Evolutionary conservation across 345 rosid species (phyloP), one percentile per base, ranked within the genome.

Genomic region (Eucalyptus guilfoylei): DNA sequence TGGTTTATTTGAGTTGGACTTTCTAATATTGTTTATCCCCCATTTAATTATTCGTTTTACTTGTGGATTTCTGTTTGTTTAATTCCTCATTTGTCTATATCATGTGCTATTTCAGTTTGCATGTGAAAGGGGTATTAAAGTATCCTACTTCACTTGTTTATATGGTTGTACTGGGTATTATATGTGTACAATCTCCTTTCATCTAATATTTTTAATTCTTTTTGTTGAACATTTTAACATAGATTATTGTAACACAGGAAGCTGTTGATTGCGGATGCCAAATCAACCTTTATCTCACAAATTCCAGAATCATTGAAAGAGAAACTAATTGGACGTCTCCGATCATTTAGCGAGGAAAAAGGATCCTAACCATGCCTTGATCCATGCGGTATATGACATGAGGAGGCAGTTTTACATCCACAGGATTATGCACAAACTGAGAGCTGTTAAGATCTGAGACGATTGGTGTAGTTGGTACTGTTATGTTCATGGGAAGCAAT

Each of bases 251-350:
- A 72, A 42, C 40, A 93, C 95, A 97, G 99, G 96, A 94, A 93
- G 91, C 88, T 87, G 92, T 90, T 98, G 95, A 94, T 95, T 42
- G 93, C 90, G 86, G 96, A 96, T 89, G 98, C 96, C 91, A 95
- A 92, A 91, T 48, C 93, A 87, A 90, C 91, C 34, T 94, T 94
- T 80, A 93, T 90, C 88, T 89, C 95, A 11, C 91, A 95, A 90
- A 93, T 98, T 76, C 99, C 99, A 0, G 96, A 94, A 83, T 91
- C 95, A 37, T 88, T 98, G 91, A 98, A 95, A 92, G 96, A 95
- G 90, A 93, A 94, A 80, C 93, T 97, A 19, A 92, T 96, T 64
- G 94, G 92, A 69, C 92, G 88, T 80, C 94, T 98, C 60, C 90
- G 87, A 88, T 88, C 93, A 88, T 93, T 94, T 90, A 91, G 94